These are phyloP conservation scores for Puccinia novopanici DNA, from an alignment of 1,284 basidiomycete species.

Conservation along the genomic window DNA sequence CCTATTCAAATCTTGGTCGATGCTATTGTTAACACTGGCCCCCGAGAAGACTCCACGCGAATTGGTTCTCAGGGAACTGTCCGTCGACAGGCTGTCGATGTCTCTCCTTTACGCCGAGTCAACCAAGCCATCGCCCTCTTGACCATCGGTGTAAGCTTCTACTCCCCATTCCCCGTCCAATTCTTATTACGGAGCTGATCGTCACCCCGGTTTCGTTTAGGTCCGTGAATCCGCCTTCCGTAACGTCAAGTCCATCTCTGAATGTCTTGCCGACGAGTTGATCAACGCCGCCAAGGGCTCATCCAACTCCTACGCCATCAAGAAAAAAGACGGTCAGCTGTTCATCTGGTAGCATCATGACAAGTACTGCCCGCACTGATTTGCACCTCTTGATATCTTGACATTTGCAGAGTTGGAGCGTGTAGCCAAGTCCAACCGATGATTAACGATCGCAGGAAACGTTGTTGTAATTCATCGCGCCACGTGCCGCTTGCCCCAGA, in stretches of 20 bases:
- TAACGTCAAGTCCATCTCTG: conserved; percentile 96
- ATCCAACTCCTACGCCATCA: conserved; percentile 99
- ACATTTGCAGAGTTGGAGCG: conserved; percentile 80
- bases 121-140: conserved; percentile 96
- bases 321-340: conserved; percentile 69
- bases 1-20: conserved; percentile 98
- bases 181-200: too few relatives aligned
- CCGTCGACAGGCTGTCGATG: conserved; percentile 99
- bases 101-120: conserved; percentile 94
- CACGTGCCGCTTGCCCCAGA: not conserved
- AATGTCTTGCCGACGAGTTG: conserved; percentile 95
- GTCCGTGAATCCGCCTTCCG: conserved; percentile 99
- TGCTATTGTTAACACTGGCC: conserved; percentile 99
- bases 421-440: conserved; percentile 99
- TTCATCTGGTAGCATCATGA: conserved; percentile 3
- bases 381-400: not conserved
- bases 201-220: not conserved
- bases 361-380: not conserved
- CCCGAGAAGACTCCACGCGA: conserved; percentile 99
- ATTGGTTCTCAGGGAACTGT: conserved; percentile 99
- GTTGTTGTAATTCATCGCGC: not conserved
- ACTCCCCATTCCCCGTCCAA: too few relatives aligned
- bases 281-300: conserved; percentile 99
- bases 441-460: conserved; percentile 58
- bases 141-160: conserved; percentile 70